Percentiles rank a stretch among this genome's conserved stretches.
phyloP scores from a whole-genome alignment of 1,284 basidiomycete species.

The Lentinus polychrous region DNA sequence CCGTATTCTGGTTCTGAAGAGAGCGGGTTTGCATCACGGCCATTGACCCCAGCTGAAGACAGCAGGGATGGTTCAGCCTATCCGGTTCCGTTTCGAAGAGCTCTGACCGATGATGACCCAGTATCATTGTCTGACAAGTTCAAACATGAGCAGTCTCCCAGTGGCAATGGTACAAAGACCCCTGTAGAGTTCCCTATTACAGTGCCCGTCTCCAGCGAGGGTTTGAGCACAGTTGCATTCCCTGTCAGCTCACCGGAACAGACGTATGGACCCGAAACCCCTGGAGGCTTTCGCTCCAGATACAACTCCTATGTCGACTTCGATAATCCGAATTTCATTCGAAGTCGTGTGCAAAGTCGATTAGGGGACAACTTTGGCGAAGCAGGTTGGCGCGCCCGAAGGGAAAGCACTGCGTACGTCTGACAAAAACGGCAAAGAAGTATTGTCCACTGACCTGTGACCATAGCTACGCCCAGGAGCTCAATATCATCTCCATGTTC shows the following conservation, averaged over 20 bases:
- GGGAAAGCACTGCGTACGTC: constrained; percentile 77
- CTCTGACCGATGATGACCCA: constrained; percentile 69
- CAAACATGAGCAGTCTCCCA: constrained; percentile 37
- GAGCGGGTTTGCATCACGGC: constrained; percentile 43
- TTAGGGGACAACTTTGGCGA: constrained; percentile 54
- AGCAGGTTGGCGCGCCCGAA: constrained; percentile 69
- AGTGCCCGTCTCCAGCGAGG: constrained; percentile 41
- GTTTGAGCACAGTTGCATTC: constrained; percentile 70
- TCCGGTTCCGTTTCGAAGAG: constrained; percentile 78
- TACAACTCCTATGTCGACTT: constrained; percentile 66
- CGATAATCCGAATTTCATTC: constrained; percentile 63
- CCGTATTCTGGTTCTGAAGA: constrained; percentile 48
- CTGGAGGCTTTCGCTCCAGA: constrained; percentile 47
- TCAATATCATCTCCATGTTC: constrained; percentile 79
- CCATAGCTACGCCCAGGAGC: constrained; percentile 68
- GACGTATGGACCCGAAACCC: constrained; percentile 37
- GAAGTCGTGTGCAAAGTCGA: constrained; percentile 75
- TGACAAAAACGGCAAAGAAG: not conserved
- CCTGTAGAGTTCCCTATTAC: constrained; percentile 50
- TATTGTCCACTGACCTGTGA: not conserved
- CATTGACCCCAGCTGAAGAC: constrained; percentile 41
- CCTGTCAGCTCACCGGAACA: constrained; percentile 72
- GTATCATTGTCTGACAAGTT: constrained; percentile 34
- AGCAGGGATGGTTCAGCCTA: constrained; percentile 35
- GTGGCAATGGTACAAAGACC: constrained; percentile 39